A percentile compares a stretch with the other conserved stretches of the same genome.
Evolutionary conservation across 208 protist species (phyloP).

Genomic region (Trypanosoma brucei): DNA sequence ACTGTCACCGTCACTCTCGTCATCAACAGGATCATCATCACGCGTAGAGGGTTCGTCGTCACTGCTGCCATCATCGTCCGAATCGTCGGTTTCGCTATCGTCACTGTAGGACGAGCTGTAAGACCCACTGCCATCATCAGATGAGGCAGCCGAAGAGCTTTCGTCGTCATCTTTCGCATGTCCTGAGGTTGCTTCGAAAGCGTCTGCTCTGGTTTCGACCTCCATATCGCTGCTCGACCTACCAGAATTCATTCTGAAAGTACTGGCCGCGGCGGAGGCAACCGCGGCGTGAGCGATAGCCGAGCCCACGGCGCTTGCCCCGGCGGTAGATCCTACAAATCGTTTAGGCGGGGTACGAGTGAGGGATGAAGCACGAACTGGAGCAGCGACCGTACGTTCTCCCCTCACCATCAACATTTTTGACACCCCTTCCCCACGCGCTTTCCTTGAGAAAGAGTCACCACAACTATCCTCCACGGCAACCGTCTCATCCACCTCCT

Average conservation of each 20-base stretch:
- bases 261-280: not conserved
- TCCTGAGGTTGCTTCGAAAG: too few species aligned
- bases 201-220: not conserved
- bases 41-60: not conserved
- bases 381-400: too few species aligned
- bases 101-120: not conserved
- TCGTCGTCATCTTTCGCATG: not conserved
- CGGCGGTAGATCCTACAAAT: too few species aligned
- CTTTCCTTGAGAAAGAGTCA: too few species aligned
- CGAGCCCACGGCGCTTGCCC: too few species aligned
- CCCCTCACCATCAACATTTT: too few species aligned
- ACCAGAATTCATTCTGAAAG: not conserved
- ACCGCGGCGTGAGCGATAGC: not conserved
- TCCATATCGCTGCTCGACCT: not conserved
- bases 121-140: not conserved
- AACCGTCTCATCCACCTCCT: not conserved
- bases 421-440: too few species aligned
- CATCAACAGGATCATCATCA: constrained; percentile 2
- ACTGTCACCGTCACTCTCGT: constrained; percentile 14
- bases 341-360: too few species aligned
- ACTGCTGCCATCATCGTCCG: not conserved
- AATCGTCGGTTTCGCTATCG: too few species aligned
- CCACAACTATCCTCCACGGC: too few species aligned
- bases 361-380: too few species aligned
- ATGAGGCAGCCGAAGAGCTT: not conserved